Evolutionary conservation across 2,329 filamentous ascomycete species (phyloP), one percentile per base, ranked within the genome.

Genomic region (Aspergillus transmontanensis): DNA sequence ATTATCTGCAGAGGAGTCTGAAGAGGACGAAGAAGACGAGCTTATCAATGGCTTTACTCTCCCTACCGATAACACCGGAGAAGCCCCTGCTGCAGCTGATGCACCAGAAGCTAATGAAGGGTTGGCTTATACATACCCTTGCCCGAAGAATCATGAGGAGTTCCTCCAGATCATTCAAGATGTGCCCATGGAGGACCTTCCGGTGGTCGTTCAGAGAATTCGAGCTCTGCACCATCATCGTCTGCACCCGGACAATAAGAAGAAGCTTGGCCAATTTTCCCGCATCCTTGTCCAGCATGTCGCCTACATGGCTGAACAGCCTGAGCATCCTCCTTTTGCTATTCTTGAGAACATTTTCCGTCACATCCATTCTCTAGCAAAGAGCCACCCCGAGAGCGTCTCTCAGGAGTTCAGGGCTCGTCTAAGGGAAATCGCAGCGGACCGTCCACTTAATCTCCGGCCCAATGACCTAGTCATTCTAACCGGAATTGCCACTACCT

Each of bases 151-250:
- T 36, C 91, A 94, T 68, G 83, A 87, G 12, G 90, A 96, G 69
- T 84, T 99, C 53, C 78, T 93, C 34, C 77, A 85, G 23, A 83
- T 91, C 3, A 85, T 90, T 54, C 82, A 87, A 57, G 81, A 83
- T 46, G 84, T 94, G 45, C 80, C 89, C 0, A 73, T 85, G 19
- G 80, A 87, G 12, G 89, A 92, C 71, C 79, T 94, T 1, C 90
- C 93, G 0, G 90, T 87, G 0, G 89, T 96, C 46, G 84, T 99
- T 28, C 94, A 97, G 77, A 88, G 94, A 64, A 95, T 99, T 71
- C 89, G 95, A 78, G 91, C 94, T 14, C 82, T 97, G n/a, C 91
- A 98, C 75, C 93, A 98, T 74, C 91, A 94, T 9, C 94, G 94
- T 69, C 85, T 99, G 36, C 88, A 90, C 66, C 87, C 87, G 68